Base-by-base conservation (phyloP, 495 filamentous ascomycete genomes). In the Penicillium ochrochloron region DNA sequence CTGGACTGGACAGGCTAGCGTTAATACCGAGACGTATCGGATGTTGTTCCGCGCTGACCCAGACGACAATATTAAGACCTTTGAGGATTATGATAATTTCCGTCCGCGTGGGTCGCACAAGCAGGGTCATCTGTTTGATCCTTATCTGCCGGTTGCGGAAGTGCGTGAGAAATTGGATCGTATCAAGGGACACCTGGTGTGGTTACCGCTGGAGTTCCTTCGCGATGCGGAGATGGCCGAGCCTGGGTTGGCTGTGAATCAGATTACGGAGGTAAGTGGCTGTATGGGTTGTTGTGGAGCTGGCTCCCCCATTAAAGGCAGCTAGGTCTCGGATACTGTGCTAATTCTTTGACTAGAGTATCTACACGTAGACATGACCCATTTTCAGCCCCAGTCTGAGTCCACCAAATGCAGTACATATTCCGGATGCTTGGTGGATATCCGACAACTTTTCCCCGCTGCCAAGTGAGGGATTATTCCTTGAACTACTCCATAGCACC, bases 21-120 rank as follows among this genome's bases (percentile, higher is more conserved):
- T 77, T 46, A 97, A 97, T 70, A 97, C 93, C 0, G 78, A 89
- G 52, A 80, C 92, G n/a, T 97, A 94, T 78, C 80, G 93, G 21
- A 84, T 93, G 67, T 79, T 99, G 21, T 99, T 99, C 82, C 91
- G 94, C 58, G 90, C 92, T 1, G 95, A 99, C 66, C 95, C 95
- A 0, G 94, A 99, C 76, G 88, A 97, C 64, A 80, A 89, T 65
- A 92, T 96, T 72, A 90, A 87, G 84, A 94, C 83, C 0, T 99
- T 95, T 69, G 89, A 92, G 37, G 91, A 97, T 61, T 97, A 97
- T 76, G 88, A 96, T 69, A 78, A 80, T 21, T 97, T 91, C 75
- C 74, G 90, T 1, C 89, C 90, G 7, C 71, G 74, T 21, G 89
- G 87, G 60, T 82, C 85, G 0, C 84, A 88, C 57, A 94, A 92